Evolutionary conservation across 2,329 filamentous ascomycete genomes (phyloP).

Genomic region (Fusarium sacchari): DNA sequence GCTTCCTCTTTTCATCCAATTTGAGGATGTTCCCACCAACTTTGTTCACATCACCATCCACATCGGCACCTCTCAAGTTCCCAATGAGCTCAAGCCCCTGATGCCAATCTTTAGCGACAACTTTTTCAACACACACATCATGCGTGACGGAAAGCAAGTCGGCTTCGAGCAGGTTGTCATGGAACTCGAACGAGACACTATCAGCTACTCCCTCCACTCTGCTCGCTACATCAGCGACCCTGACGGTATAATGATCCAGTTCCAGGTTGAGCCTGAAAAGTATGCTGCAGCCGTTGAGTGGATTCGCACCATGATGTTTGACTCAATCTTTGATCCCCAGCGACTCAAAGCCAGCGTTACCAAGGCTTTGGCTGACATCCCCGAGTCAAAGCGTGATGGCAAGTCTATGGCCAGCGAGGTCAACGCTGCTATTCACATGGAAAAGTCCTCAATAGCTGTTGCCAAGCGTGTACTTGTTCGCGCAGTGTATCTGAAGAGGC

Average conservation of each 20-base stretch:
- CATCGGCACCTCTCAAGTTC: slow-evolving; percentile 80
- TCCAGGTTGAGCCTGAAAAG: slow-evolving; percentile 89
- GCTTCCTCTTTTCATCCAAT: slow-evolving; percentile 92
- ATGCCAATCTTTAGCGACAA: slow-evolving; percentile 87
- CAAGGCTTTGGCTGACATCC: slow-evolving; percentile 90
- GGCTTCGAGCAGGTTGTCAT: slow-evolving; percentile 94
- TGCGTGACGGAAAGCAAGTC: slow-evolving; percentile 77
- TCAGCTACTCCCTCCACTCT: slow-evolving; percentile 80
- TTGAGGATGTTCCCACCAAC: slow-evolving; percentile 91
- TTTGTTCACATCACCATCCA: slow-evolving; percentile 89
- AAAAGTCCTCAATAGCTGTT: slow-evolving; percentile 78
- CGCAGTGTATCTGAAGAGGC: slow-evolving; percentile 84
- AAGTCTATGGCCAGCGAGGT: slow-evolving; percentile 72
- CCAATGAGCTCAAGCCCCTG: slow-evolving; percentile 84
- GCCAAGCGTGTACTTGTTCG: slow-evolving; percentile 87
- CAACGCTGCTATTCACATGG: slow-evolving; percentile 82
- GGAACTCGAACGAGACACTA: slow-evolving; percentile 89
- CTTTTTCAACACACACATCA: slow-evolving; percentile 93
- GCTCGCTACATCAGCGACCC: slow-evolving; percentile 77
- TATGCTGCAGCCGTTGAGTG: slow-evolving; percentile 84
- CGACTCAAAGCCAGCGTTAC: slow-evolving; percentile 72
- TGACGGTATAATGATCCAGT: slow-evolving; percentile 82
- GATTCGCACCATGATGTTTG: slow-evolving; percentile 87
- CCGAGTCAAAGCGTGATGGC: slow-evolving; percentile 89
- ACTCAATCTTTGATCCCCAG: slow-evolving; percentile 83